phyloP scores from a whole-genome alignment of 768 basidiomycete species.

The Sutorius australiensis region DNA sequence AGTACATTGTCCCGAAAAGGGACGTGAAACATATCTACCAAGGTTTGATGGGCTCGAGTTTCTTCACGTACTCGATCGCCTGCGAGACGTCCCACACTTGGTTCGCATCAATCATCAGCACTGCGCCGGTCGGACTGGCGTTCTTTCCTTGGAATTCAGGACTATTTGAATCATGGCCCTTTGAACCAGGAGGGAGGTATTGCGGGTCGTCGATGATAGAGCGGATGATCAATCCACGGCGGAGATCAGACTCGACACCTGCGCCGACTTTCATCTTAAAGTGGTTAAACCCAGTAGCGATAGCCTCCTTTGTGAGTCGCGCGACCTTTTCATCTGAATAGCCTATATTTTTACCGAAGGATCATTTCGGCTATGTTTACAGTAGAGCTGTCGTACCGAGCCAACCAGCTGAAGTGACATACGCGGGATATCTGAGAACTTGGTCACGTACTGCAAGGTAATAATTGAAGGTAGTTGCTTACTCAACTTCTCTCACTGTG shows the following conservation, averaged over 20 bases:
- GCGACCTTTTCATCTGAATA: constrained; percentile 92
- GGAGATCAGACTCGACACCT: constrained; percentile 73
- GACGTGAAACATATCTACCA: constrained; percentile 48
- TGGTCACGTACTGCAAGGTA: not conserved
- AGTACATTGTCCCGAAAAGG: not conserved
- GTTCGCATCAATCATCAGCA: constrained; percentile 95
- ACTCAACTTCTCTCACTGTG: constrained; percentile 69
- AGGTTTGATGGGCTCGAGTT: constrained; percentile 75
- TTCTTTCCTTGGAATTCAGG: constrained; percentile 76
- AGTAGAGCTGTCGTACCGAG: constrained; percentile 45
- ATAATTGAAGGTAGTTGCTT: constrained; percentile 10
- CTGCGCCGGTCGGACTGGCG: constrained; percentile 86
- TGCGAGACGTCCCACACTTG: constrained; percentile 88
- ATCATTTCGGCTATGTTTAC: constrained; percentile 8
- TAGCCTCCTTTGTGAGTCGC: constrained; percentile 79
- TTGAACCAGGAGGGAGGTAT: constrained; percentile 59
- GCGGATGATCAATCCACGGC: constrained; percentile 84
- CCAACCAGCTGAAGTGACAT: constrained; percentile 93
- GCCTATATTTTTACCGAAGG: constrained; percentile 36
- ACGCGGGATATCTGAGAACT: constrained; percentile 75
- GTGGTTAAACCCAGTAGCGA: constrained; percentile 89
- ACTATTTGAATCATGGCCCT: constrained; percentile 58
- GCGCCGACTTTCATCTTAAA: constrained; percentile 99
- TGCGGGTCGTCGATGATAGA: constrained; percentile 93
- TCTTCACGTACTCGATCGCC: constrained; percentile 22